These are phyloP conservation scores for Raffaelea ambrosiae DNA, from an alignment of 2,329 filamentous ascomycete species.

Conservation along the genomic window DNA sequence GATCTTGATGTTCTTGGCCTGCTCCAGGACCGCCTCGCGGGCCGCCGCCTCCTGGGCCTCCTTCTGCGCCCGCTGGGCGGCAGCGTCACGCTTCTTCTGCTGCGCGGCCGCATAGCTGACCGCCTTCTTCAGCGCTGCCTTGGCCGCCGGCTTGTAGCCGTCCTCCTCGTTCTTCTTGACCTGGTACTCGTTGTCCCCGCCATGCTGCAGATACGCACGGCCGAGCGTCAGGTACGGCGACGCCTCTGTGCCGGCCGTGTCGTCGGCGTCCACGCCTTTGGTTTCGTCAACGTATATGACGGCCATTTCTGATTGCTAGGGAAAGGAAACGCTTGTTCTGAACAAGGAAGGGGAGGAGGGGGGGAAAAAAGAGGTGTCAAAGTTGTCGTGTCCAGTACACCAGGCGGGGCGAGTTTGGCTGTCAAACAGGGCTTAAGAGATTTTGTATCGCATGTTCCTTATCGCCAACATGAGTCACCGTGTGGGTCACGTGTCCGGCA, in stretches of 20 bases:
- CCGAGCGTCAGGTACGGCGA: neutral
- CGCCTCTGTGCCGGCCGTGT: neutral
- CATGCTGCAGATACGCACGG: neutral
- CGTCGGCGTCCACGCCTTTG: neutral
- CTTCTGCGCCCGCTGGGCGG: conserved; percentile 22
- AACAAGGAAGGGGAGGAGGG: too few species aligned
- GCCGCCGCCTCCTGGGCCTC: conserved; percentile 66
- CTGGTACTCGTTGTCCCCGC: neutral
- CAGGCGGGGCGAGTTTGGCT: too few species aligned
- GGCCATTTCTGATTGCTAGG: neutral
- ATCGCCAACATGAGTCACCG: too few species aligned
- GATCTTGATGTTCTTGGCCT: conserved; percentile 70
- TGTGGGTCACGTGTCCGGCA: too few species aligned
- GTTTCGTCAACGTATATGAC: neutral
- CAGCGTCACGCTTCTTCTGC: neutral
- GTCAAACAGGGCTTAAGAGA: too few species aligned
- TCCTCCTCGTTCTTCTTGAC: neutral
- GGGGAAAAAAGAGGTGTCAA: too few species aligned
- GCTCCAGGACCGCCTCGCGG: conserved; percentile 62
- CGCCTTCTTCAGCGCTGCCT: neutral
- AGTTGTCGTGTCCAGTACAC: too few species aligned
- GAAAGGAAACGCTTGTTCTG: too few species aligned
- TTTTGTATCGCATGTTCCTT: too few species aligned
- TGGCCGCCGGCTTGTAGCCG: neutral
- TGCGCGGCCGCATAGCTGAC: neutral